Percentiles rank a stretch among this genome's conserved stretches.
These are phyloP conservation scores for Yamadazyma pseudoaaseri DNA, from an alignment of 1,139 yeast genomes.

Conservation along the genomic window DNA sequence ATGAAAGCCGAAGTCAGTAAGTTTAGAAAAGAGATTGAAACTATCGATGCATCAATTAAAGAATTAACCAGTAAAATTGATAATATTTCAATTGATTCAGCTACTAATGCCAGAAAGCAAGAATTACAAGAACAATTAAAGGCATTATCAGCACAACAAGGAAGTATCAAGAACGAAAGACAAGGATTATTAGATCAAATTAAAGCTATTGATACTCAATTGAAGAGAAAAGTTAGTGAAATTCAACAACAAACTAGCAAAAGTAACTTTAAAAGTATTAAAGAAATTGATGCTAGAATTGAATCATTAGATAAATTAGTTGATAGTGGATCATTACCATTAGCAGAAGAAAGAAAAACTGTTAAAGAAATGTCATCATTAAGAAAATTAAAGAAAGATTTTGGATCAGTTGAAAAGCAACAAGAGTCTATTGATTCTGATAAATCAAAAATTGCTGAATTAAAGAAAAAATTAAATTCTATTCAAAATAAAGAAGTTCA, in stretches of 20 bases:
- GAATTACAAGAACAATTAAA: constrained; percentile 65
- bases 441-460: constrained; percentile 69
- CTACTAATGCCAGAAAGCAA: constrained; percentile 55
- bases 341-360: constrained; percentile 87
- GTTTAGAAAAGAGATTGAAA: constrained; percentile 67
- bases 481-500: constrained; percentile 66
- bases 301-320: constrained; percentile 68
- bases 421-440: constrained; percentile 82
- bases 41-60: constrained; percentile 53
- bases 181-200: constrained; percentile 68
- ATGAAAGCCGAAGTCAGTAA: constrained; percentile 59
- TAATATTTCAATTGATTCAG: constrained; percentile 41
- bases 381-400: constrained; percentile 80
- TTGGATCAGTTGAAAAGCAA: constrained; percentile 67
- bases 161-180: constrained; percentile 69
- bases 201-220: constrained; percentile 63
- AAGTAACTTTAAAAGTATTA: constrained; percentile 66
- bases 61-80: constrained; percentile 45
- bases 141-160: constrained; percentile 64
- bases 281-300: constrained; percentile 78
- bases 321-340: constrained; percentile 76
- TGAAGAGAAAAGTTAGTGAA: constrained; percentile 78
- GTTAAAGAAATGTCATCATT: constrained; percentile 84
- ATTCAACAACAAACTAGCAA: constrained; percentile 71
- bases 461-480: constrained; percentile 66